A percentile compares a stretch with the other conserved stretches of the same genome.
Evolutionary conservation across 768 basidiomycete genomes (phyloP).

Genomic region (Lactarius psammicola): DNA sequence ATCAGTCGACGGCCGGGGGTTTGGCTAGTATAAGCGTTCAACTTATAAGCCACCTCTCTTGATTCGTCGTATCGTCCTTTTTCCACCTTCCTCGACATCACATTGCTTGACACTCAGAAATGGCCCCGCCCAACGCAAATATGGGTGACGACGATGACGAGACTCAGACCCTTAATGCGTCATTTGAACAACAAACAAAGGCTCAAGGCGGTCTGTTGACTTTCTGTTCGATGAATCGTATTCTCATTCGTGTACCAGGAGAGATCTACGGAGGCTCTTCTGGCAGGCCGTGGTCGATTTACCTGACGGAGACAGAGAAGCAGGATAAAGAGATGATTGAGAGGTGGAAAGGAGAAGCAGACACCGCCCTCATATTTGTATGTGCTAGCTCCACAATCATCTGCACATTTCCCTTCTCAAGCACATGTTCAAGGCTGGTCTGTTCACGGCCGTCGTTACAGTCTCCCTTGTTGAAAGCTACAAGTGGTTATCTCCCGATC

Average conservation of each 20-base stretch:
- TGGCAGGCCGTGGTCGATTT: conserved; percentile 7
- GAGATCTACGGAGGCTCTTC: background rate
- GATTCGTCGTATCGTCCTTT: too few relatives aligned
- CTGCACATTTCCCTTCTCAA: background rate
- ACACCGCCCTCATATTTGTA: conserved; percentile 12
- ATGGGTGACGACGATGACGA: too few relatives aligned
- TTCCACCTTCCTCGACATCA: too few relatives aligned
- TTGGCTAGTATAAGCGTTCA: too few relatives aligned
- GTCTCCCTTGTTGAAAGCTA: conserved; percentile 18
- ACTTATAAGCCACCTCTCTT: too few relatives aligned
- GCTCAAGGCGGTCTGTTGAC: background rate
- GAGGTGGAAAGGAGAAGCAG: background rate
- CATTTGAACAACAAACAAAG: background rate
- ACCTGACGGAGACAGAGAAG: conserved; percentile 7
- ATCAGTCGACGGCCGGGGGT: too few relatives aligned
- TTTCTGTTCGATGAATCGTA: background rate
- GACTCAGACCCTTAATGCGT: background rate
- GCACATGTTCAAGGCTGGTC: conserved; percentile 12
- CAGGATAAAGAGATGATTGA: conserved; percentile 5
- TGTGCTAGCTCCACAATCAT: background rate
- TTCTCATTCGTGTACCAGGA: background rate
- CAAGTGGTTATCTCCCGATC: conserved; percentile 13
- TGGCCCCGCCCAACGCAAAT: too few relatives aligned
- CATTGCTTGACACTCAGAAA: too few relatives aligned
- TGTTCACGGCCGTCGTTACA: conserved; percentile 20